These are phyloP conservation scores for Bruguiera gymnorhiza DNA, from an alignment of 345 rosid genomes.

Conservation along the genomic window DNA sequence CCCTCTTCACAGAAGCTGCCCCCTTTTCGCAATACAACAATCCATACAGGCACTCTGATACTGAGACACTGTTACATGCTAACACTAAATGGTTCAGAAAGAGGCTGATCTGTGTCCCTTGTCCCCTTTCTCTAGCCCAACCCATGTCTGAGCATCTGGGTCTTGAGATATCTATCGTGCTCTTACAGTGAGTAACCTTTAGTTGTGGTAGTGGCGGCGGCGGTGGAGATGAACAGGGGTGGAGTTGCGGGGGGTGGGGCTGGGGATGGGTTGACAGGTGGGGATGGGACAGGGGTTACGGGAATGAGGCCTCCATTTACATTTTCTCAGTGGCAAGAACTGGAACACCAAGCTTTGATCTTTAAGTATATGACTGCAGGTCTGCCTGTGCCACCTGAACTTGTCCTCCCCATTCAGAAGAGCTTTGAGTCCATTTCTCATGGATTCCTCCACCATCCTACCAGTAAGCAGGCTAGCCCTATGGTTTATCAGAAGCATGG, in stretches of 20 bases:
- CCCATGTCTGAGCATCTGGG: conserved; percentile 22
- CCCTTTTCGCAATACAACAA: conserved; percentile 27
- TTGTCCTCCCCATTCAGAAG: conserved; percentile 50
- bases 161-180: background rate
- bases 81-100: conserved; percentile 21
- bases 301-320: conserved; percentile 51
- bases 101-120: conserved; percentile 38
- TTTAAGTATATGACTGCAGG: conserved; percentile 60
- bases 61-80: conserved; percentile 12
- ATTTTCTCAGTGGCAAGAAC: conserved; percentile 56
- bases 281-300: conserved; percentile 26
- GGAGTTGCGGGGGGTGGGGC: conserved; percentile 19
- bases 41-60: conserved; percentile 8
- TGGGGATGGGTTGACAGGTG: conserved; percentile 12
- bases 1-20: conserved; percentile 28
- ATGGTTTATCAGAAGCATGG: background rate
- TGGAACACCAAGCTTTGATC: conserved; percentile 60
- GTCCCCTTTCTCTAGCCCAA: conserved; percentile 17
- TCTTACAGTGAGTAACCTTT: background rate
- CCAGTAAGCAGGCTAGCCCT: conserved; percentile 26
- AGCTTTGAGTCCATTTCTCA: conserved; percentile 49
- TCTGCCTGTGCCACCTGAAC: conserved; percentile 56
- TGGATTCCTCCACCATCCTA: conserved; percentile 46
- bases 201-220: conserved; percentile 8
- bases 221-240: conserved; percentile 27